phyloP scores from a whole-genome alignment of 768 basidiomycete genomes.

The Rhizopogon vulgaris region DNA sequence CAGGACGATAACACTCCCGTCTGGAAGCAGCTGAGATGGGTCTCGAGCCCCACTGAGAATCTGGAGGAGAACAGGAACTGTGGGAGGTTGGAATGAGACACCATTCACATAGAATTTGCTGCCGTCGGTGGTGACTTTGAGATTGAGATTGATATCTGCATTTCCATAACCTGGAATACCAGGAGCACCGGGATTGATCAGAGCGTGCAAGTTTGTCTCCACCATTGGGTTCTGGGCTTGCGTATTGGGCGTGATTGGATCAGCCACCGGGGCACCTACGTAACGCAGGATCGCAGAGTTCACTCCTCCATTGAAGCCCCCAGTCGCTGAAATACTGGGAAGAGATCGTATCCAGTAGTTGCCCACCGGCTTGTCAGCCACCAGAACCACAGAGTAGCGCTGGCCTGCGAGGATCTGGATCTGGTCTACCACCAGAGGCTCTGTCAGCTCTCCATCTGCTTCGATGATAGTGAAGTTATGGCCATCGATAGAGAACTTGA shows the following conservation, averaged over 20 bases:
- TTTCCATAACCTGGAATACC: constrained; percentile 32
- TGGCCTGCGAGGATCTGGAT: constrained; percentile 32
- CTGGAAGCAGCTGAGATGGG: constrained; percentile 21
- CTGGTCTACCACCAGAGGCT: constrained; percentile 35
- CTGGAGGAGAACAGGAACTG: constrained; percentile 38
- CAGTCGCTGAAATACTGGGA: constrained; percentile 15
- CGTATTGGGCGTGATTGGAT: constrained; percentile 34
- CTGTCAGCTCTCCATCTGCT: constrained; percentile 33
- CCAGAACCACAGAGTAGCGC: constrained; percentile 25
- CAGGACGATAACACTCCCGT: constrained; percentile 17
- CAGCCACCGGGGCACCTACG: constrained; percentile 28
- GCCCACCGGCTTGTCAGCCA: constrained; percentile 25
- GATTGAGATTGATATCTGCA: constrained; percentile 33
- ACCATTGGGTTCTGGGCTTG: constrained; percentile 18
- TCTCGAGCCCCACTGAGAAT: constrained; percentile 34
- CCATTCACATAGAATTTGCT: constrained; percentile 11
- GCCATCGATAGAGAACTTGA: constrained; percentile 38
- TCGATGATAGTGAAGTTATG: constrained; percentile 43
- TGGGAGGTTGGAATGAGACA: constrained; percentile 18
- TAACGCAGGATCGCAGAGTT: constrained; percentile 55
- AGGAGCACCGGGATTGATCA: constrained; percentile 27
- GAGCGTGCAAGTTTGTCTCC: constrained; percentile 24
- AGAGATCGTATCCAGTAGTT: constrained; percentile 46
- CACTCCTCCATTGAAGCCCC: constrained; percentile 30
- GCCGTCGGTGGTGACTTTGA: constrained; percentile 4